Conservation (phyloP, 2,329 filamentous ascomycete genomes). For the Colletotrichum lini region DNA sequence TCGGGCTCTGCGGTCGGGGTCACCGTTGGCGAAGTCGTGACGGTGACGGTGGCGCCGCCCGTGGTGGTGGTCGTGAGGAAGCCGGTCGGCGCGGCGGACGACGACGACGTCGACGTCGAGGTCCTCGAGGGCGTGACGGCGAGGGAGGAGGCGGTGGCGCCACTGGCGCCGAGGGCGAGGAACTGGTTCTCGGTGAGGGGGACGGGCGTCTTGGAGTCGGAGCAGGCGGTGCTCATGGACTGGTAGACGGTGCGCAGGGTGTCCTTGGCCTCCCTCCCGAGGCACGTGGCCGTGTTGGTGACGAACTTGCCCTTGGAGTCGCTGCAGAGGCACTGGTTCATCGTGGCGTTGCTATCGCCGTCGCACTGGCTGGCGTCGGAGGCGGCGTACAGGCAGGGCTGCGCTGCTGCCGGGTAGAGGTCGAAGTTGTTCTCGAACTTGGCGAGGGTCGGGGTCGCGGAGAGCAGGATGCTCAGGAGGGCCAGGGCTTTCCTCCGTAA, state of each 20-base stretch:
- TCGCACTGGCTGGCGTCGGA: slow-evolving; percentile 58
- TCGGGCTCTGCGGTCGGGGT: slow-evolving; percentile 13
- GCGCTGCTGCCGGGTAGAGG: slow-evolving; percentile 58
- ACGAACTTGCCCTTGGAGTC: slow-evolving; percentile 64
- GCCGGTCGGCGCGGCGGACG: slow-evolving; percentile 33
- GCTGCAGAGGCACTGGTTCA: slow-evolving; percentile 66
- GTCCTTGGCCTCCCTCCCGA: slow-evolving; percentile 53
- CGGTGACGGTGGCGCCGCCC: slow-evolving; percentile 34
- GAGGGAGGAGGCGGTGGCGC: slow-evolving; percentile 36
- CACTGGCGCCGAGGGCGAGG: slow-evolving; percentile 46
- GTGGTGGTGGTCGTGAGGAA: slow-evolving; percentile 31
- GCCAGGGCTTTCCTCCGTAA: slow-evolving; percentile 20
- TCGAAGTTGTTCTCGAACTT: slow-evolving; percentile 58
- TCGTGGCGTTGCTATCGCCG: slow-evolving; percentile 53
- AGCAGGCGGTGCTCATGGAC: slow-evolving; percentile 61
- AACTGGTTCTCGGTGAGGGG: slow-evolving; percentile 59
- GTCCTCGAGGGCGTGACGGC: slow-evolving; percentile 43
- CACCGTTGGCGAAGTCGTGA: slow-evolving; percentile 10
- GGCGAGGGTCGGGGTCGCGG: slow-evolving; percentile 42
- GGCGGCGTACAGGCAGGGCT: slow-evolving; percentile 60
- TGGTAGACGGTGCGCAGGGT: slow-evolving; percentile 61
- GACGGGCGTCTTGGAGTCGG: slow-evolving; percentile 60
- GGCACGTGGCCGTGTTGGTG: slow-evolving; percentile 61
- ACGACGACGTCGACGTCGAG: slow-evolving; percentile 43
- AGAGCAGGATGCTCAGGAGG: slow-evolving; percentile 47